These are phyloP conservation scores for Raffaelea albimanens DNA, from an alignment of 2,329 filamentous ascomycete genomes.

Conservation along the genomic window DNA sequence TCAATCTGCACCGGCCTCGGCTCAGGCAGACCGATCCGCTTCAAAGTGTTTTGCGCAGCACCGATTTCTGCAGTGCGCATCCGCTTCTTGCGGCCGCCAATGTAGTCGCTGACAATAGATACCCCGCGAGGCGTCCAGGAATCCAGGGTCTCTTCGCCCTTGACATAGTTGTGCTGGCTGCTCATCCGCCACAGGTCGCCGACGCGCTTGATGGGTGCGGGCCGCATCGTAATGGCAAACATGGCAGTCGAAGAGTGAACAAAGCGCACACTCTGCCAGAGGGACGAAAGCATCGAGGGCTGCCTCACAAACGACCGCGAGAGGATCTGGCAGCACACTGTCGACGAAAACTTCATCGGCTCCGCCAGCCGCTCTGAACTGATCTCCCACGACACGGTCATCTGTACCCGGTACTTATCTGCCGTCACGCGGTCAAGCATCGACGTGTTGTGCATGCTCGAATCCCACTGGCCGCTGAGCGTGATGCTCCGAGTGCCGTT, in stretches of 20 bases:
- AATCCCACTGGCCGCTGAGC: conserved; percentile 92
- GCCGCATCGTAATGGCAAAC: conserved; percentile 78
- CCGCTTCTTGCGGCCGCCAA: conserved; percentile 63
- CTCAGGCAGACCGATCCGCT: conserved; percentile 43
- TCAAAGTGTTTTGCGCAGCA: conserved; percentile 57
- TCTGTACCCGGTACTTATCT: conserved; percentile 87
- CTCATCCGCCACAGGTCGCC: conserved; percentile 96
- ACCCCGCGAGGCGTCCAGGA: conserved; percentile 86
- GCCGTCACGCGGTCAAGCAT: conserved; percentile 86
- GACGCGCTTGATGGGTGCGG: conserved; percentile 80
- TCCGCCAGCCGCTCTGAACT: conserved; percentile 68
- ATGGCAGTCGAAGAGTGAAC: conserved; percentile 80
- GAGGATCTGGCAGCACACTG: conserved; percentile 73
- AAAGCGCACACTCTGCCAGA: conserved; percentile 78
- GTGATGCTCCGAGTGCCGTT: conserved; percentile 86
- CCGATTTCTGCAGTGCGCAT: conserved; percentile 72
- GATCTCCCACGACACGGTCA: conserved; percentile 80
- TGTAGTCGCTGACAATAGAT: conserved; percentile 81
- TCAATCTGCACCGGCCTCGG: conserved; percentile 13
- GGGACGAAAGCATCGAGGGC: conserved; percentile 73
- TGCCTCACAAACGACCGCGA: conserved; percentile 78
- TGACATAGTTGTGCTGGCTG: conserved; percentile 89
- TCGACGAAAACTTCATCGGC: conserved; percentile 77
- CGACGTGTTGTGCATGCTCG: conserved; percentile 82
- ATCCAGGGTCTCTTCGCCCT: conserved; percentile 79